These are phyloP conservation scores for Calonectria pauciramosa DNA, from an alignment of 2,329 filamentous ascomycete species.

Conservation along the genomic window DNA sequence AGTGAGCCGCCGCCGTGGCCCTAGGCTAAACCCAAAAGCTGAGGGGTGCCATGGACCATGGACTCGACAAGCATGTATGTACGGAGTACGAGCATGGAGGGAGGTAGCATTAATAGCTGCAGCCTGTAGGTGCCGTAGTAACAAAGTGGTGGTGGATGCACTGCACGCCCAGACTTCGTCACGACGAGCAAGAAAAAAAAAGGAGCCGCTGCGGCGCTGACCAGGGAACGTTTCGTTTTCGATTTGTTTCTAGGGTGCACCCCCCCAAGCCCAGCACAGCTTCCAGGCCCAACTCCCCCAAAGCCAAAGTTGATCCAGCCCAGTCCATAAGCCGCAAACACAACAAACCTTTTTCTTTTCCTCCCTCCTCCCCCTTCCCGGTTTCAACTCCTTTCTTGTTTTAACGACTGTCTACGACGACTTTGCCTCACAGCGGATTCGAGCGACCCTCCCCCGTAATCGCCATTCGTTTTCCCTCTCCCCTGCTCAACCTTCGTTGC, in stretches of 20 bases:
- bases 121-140: constrained; percentile 8
- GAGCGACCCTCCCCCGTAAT: background rate
- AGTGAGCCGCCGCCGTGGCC: constrained; percentile 13
- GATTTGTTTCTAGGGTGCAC: constrained; percentile 26
- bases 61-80: background rate
- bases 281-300: constrained; percentile 7
- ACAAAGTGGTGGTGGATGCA: constrained; percentile 7
- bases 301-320: constrained; percentile 8
- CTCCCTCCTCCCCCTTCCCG: background rate
- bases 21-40: constrained; percentile 13
- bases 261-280: constrained; percentile 10
- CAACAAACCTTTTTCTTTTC: constrained; percentile 8
- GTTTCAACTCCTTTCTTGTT: background rate
- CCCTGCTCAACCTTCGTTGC: background rate
- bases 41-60: background rate
- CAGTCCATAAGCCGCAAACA: constrained; percentile 13
- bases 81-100: background rate
- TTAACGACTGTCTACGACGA: constrained; percentile 5
- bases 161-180: constrained; percentile 5
- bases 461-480: background rate
- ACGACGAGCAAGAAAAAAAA: constrained; percentile 1
- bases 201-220: constrained; percentile 11
- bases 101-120: constrained; percentile 11
- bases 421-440: background rate
- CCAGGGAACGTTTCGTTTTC: constrained; percentile 33